phyloP scores from a whole-genome alignment of 306 rosid genomes.

The Elaeagnus macrophylla region DNA sequence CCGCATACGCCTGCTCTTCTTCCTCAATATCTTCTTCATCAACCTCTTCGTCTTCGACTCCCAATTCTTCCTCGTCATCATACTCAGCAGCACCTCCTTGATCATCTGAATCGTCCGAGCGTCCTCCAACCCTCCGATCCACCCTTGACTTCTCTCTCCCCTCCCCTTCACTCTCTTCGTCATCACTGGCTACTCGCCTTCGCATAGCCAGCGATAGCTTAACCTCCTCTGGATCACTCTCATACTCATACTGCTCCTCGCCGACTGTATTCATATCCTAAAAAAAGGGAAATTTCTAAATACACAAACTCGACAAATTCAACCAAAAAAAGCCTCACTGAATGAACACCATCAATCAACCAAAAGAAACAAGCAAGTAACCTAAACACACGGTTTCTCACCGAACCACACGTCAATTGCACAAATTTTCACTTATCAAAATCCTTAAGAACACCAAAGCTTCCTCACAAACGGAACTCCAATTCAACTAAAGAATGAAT shows the following conservation, averaged over 20 bases:
- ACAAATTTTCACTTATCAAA: not conserved
- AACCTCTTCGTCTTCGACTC: slow-evolving; percentile 34
- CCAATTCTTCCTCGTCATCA: slow-evolving; percentile 53
- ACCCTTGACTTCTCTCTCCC: slow-evolving; percentile 32
- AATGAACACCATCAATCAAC: slow-evolving; percentile 2
- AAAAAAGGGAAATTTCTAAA: slow-evolving; percentile 23
- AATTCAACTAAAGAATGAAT: no score
- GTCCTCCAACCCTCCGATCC: slow-evolving; percentile 37
- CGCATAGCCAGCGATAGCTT: slow-evolving; percentile 70
- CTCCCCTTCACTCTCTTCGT: slow-evolving; percentile 55
- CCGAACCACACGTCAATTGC: not conserved
- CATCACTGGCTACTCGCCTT: slow-evolving; percentile 81
- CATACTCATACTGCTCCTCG: slow-evolving; percentile 71
- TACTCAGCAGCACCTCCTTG: slow-evolving; percentile 88
- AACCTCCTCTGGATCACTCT: slow-evolving; percentile 82
- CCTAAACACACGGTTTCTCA: not conserved
- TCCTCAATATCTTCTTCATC: slow-evolving; percentile 31
- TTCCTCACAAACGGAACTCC: no score
- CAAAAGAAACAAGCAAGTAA: not conserved
- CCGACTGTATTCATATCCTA: slow-evolving; percentile 45
- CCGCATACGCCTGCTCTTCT: slow-evolving; percentile 28
- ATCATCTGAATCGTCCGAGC: slow-evolving; percentile 62
- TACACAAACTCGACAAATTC: slow-evolving; percentile 11
- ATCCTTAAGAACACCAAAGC: no score
- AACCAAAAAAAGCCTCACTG: slow-evolving; percentile 1